phyloP scores from a whole-genome alignment of 73 alveolate genomes.

The Paramecium caudatum region DNA sequence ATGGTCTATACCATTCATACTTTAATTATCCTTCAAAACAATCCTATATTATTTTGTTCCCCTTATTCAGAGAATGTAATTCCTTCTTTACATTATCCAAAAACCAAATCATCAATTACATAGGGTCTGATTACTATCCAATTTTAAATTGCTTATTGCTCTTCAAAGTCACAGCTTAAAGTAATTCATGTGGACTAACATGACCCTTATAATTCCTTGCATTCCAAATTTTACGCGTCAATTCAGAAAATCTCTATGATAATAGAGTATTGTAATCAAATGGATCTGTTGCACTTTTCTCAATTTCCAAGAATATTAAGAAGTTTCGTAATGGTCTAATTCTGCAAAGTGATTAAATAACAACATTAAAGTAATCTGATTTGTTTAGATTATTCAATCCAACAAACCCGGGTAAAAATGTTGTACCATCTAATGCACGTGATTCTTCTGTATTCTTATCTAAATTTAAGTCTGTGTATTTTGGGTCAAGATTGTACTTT shows the following conservation, averaged over 20 bases:
- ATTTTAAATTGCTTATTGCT: slow-evolving; percentile 83
- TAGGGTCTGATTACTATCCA: slow-evolving; percentile 93
- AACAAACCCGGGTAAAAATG: slow-evolving; percentile 87
- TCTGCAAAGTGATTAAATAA: slow-evolving; percentile 93
- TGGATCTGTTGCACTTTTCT: slow-evolving; percentile 78
- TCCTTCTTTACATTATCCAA: slow-evolving; percentile 86
- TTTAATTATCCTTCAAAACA: slow-evolving; percentile 92
- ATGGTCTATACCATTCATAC: slow-evolving; percentile 84
- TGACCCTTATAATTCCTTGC: slow-evolving; percentile 97
- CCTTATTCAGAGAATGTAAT: slow-evolving; percentile 71
- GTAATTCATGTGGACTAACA: slow-evolving; percentile 77
- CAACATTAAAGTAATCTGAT: slow-evolving; percentile 95
- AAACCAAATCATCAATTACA: slow-evolving; percentile 94
- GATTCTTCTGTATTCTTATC: slow-evolving; percentile 81
- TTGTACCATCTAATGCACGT: slow-evolving; percentile 90
- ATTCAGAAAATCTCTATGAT: slow-evolving; percentile 89
- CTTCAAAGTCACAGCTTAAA: slow-evolving; percentile 77
- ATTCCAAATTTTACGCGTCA: slow-evolving; percentile 97
- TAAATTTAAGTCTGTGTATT: slow-evolving; percentile 82
- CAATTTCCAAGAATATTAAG: slow-evolving; percentile 80
- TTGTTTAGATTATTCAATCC: slow-evolving; percentile 97
- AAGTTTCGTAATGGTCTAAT: slow-evolving; percentile 88
- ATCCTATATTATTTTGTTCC: slow-evolving; percentile 85
- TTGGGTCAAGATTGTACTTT: slow-evolving; percentile 86
- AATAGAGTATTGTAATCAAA: slow-evolving; percentile 77